Evolutionary conservation across 176 grass and related monocot genomes (phyloP), one percentile per base, ranked within the genome.

Genomic region (Bothriochloa decipiens): DNA sequence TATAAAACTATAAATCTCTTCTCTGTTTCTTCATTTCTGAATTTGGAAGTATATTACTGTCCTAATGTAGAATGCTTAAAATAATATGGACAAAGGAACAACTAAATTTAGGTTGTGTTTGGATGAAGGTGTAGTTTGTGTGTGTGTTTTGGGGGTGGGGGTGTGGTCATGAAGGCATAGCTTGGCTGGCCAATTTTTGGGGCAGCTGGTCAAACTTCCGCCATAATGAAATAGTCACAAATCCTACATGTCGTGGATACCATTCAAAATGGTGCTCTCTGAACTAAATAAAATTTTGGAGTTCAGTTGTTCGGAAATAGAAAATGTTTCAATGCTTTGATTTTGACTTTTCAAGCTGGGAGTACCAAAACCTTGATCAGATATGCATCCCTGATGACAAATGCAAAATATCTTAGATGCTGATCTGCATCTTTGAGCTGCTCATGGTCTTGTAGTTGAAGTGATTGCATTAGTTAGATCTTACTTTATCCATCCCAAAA

Each of bases 271-370:
- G 20, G 46, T 18, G 42, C 12, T n/a, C 71, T 40, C 33, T 18
- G 8, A 39, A 61, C 9, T 22, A 40, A 73, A 29, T 18, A 20
- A 8, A 33, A 32, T 57, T 75, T 25, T 36, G n/a, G 37, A 53
- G 39, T 29, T 42, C 28, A 57, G 26, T 12, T 64, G 46, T 37
- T 50, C 7, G 0, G 33, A 67, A 86, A 78, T 67, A 33, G 14
- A 68, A 43, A 68, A 28, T 75, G 36, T 82, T 87, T 39, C 64
- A 72, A 41, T 88, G 49, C 49, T 57, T 81, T 75, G 4, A 29
- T 13, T 64, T 36, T 65, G 18, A 35, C 40, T 36, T 23, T 35
- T 49, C 18, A 35, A 52, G 43, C 20, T 22, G 39, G 25, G 13
- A 20, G 2, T 64, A 41, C 36, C 22, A 27, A 16, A 13, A 42